A percentile compares a stretch with the other conserved stretches of the same genome.
These are phyloP conservation scores for Cercospora sp. DNA, from an alignment of 2,329 filamentous ascomycete species.

Conservation along the genomic window DNA sequence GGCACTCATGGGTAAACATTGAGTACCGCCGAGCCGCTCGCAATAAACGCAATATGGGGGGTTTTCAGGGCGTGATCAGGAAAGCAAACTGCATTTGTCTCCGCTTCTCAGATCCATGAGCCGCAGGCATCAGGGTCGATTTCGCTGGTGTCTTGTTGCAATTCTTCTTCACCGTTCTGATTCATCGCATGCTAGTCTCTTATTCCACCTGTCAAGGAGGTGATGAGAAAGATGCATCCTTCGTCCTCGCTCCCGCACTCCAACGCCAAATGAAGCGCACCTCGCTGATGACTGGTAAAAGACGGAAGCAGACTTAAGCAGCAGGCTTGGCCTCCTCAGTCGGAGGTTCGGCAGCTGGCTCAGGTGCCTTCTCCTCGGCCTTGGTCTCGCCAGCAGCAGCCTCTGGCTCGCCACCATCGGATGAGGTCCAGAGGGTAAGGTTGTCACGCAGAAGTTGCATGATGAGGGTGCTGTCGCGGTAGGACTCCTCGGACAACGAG, in stretches of 20 bases:
- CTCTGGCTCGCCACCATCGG: conserved; percentile 80
- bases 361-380: conserved; percentile 49
- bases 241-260: conserved; percentile 22
- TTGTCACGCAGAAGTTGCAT: conserved; percentile 99
- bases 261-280: conserved; percentile 25
- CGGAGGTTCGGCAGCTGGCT: conserved; percentile 52
- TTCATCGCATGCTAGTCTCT: conserved; percentile 18
- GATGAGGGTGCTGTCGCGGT: conserved; percentile 98
- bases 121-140: conserved; percentile 13
- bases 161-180: conserved; percentile 17
- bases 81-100: conserved; percentile 11
- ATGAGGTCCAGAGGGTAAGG: conserved; percentile 96
- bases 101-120: conserved; percentile 14
- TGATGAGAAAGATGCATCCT: conserved; percentile 23
- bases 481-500: conserved; percentile 95
- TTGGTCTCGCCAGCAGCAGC: conserved; percentile 54
- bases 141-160: conserved; percentile 17
- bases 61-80: conserved; percentile 9
- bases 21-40: conserved; percentile 16
- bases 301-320: conserved; percentile 23
- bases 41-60: conserved; percentile 13
- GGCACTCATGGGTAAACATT: conserved; percentile 17
- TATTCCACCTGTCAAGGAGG: conserved; percentile 10
- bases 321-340: conserved; percentile 32
- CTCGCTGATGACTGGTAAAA: conserved; percentile 24